A percentile compares a stretch with the other conserved stretches of the same genome.
phyloP scores from a whole-genome alignment of 768 basidiomycete genomes.

The Leccinum incarnatum region DNA sequence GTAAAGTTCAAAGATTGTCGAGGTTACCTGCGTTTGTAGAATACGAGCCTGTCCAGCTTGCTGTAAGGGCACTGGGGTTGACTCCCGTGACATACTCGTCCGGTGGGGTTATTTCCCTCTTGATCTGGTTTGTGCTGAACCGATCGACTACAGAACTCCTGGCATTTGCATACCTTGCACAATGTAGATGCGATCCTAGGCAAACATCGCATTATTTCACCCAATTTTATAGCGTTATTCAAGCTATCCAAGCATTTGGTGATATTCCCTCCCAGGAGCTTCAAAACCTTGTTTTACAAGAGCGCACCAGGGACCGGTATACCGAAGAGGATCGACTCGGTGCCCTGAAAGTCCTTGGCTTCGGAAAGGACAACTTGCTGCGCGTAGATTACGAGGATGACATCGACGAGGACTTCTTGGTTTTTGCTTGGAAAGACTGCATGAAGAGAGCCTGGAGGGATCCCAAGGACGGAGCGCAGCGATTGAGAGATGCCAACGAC shows the following conservation, averaged over 20 bases:
- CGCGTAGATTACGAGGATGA: conserved; percentile 69
- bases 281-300: conserved; percentile 56
- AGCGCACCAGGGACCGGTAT: conserved; percentile 64
- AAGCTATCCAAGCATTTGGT: conserved; percentile 46
- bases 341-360: conserved; percentile 57
- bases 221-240: conserved; percentile 50
- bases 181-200: conserved; percentile 76
- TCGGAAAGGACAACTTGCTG: conserved; percentile 57
- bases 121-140: conserved; percentile 1
- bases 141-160: conserved; percentile 52
- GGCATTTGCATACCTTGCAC: conserved; percentile 75
- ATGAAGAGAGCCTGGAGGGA: conserved; percentile 55
- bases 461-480: conserved; percentile 40
- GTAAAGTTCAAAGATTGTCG: conserved; percentile 53
- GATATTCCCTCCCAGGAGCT: conserved; percentile 47
- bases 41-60: conserved; percentile 36
- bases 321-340: conserved; percentile 50
- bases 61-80: conserved; percentile 56
- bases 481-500: conserved; percentile 57
- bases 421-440: conserved; percentile 64
- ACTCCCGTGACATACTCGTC: conserved; percentile 64
- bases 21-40: conserved; percentile 43
- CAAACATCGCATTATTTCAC: conserved; percentile 64
- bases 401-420: conserved; percentile 66
- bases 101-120: conserved; percentile 40